A percentile compares a stretch with the other conserved stretches of the same genome.
Conservation (phyloP, 805 yeast species). For the Pichia rugopelliculosa region DNA sequence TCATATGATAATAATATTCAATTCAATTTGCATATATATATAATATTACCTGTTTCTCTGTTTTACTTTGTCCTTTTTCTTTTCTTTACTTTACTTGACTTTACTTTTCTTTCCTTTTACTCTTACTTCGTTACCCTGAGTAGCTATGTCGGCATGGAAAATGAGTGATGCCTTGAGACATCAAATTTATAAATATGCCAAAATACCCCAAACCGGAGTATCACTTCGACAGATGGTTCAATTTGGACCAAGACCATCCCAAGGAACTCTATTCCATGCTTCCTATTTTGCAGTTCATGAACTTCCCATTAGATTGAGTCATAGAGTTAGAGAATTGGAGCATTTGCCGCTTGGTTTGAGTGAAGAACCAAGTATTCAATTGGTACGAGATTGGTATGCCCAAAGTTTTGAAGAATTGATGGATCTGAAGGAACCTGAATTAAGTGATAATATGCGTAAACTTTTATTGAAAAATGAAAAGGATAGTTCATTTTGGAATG, state of each 20-base stretch:
- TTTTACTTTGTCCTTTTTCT: not conserved
- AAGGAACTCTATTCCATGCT: slow-evolving; percentile 74
- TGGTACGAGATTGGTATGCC: slow-evolving; percentile 84
- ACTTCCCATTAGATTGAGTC: slow-evolving; percentile 79
- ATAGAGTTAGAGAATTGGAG: slow-evolving; percentile 78
- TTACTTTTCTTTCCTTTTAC: not conserved
- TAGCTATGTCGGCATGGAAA: slow-evolving; percentile 32
- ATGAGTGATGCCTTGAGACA: slow-evolving; percentile 43
- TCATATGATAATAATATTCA: too few species aligned
- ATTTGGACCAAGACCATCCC: slow-evolving; percentile 72
- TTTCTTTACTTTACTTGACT: not conserved
- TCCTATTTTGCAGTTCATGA: slow-evolving; percentile 81
- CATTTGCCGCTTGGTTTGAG: slow-evolving; percentile 68
- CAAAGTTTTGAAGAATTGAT: slow-evolving; percentile 81
- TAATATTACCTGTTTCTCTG: not conserved
- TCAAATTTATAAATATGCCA: slow-evolving; percentile 57
- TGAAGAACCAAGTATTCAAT: slow-evolving; percentile 64
- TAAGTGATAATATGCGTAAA: slow-evolving; percentile 34
- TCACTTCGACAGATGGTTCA: slow-evolving; percentile 86
- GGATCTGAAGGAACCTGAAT: slow-evolving; percentile 50
- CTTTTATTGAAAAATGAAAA: slow-evolving; percentile 14
- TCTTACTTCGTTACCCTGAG: too few species aligned
- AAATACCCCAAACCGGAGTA: slow-evolving; percentile 75
- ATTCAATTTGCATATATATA: too few species aligned
- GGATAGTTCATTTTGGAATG: slow-evolving; percentile 26